These are phyloP conservation scores for Lachnellula occidentalis DNA, from an alignment of 2,329 filamentous ascomycete species.

Conservation along the genomic window DNA sequence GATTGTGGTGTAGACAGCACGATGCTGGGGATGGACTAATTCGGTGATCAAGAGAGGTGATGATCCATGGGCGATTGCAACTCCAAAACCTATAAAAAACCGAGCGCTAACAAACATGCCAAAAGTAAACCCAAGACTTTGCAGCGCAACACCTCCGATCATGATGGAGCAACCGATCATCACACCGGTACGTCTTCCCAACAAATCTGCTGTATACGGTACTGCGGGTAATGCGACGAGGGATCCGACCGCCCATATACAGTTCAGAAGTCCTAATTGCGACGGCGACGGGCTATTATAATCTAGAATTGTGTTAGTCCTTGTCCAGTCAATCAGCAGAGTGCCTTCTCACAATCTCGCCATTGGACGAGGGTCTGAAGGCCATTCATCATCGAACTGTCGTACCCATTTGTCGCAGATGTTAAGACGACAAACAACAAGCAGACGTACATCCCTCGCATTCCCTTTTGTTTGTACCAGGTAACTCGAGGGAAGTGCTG, in stretches of 20 bases:
- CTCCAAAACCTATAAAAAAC: conserved; percentile 32
- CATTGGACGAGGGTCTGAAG: conserved; percentile 39
- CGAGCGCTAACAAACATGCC: conserved; percentile 39
- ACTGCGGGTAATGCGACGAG: conserved; percentile 40
- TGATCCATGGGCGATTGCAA: conserved; percentile 19
- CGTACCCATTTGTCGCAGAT: conserved; percentile 41
- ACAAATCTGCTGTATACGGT: conserved; percentile 42
- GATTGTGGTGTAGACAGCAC: conserved; percentile 39
- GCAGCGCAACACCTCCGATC: conserved; percentile 38
- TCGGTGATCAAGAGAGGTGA: conserved; percentile 37
- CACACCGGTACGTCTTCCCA: conserved; percentile 41
- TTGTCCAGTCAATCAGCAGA: conserved; percentile 25
- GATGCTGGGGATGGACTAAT: conserved; percentile 41
- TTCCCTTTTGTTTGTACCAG: conserved; percentile 47
- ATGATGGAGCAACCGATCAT: conserved; percentile 40
- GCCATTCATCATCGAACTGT: conserved; percentile 38
- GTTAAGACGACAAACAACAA: conserved; percentile 12
- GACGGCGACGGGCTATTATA: conserved; percentile 10
- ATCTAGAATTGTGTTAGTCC: conserved; percentile 1
- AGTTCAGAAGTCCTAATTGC: conserved; percentile 37
- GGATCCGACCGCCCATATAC: conserved; percentile 42
- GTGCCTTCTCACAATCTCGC: conserved; percentile 31
- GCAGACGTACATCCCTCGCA: conserved; percentile 26
- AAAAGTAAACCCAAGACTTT: conserved; percentile 34
- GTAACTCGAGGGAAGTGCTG: conserved; percentile 30